These are phyloP conservation scores for Acorus calamus DNA, from an alignment of 106 monocot genomes.

Conservation along the genomic window DNA sequence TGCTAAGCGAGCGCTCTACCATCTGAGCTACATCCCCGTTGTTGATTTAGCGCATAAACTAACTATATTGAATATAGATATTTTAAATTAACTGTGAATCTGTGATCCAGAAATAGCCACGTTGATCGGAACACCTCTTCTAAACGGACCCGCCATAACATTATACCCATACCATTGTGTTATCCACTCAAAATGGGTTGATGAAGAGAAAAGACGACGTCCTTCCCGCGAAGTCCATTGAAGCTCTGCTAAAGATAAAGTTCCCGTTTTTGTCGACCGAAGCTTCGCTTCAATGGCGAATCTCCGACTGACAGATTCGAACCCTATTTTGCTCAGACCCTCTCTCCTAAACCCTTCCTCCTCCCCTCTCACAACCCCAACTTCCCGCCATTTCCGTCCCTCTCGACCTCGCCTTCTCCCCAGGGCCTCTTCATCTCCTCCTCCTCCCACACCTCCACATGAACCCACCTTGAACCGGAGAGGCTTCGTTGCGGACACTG, in stretches of 20 bases:
- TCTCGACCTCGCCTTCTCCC: conserved; percentile 14
- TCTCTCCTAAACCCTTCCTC: conserved; percentile 9
- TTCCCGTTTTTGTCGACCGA: too few relatives aligned
- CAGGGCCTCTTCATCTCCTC: conserved; percentile 4
- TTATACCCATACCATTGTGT: too few relatives aligned
- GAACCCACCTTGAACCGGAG: conserved; percentile 28
- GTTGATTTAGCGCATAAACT: too few relatives aligned
- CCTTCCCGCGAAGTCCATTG: too few relatives aligned
- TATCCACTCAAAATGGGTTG: too few relatives aligned
- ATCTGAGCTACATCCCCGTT: conserved; percentile 99
- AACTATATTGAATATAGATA: too few relatives aligned
- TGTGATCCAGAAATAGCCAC: too few relatives aligned
- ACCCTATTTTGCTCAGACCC: conserved; percentile 19
- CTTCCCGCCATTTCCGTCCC: background rate
- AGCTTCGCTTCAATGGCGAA: conserved; percentile 13
- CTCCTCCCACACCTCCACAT: background rate
- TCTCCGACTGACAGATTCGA: conserved; percentile 25
- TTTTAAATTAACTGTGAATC: too few relatives aligned
- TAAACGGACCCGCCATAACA: too few relatives aligned
- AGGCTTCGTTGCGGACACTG: conserved; percentile 45
- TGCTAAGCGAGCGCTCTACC: conserved; percentile 99
- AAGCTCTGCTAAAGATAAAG: too few relatives aligned
- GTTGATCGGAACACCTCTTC: too few relatives aligned
- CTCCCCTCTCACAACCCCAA: conserved; percentile 9
- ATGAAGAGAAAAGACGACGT: too few relatives aligned